Evolutionary conservation across 2,329 filamentous ascomycete genomes (phyloP), one percentile per base, ranked within the genome.

Genomic region (Sphaerostilbella broomeana): DNA sequence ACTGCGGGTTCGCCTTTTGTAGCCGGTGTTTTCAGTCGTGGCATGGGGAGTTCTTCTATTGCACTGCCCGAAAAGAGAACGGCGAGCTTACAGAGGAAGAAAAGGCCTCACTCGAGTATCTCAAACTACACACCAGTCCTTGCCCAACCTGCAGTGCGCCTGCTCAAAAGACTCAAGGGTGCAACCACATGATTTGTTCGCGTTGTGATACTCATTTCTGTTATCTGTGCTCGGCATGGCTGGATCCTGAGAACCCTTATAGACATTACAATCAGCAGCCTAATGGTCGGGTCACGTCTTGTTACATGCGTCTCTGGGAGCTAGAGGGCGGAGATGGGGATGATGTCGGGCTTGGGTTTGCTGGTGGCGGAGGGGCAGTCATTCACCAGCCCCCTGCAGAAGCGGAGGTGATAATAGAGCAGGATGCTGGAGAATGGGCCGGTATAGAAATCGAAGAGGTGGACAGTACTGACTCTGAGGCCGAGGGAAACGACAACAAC

Each of bases 121-220:
- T 98, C 51, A 71, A 77, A 34, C 64, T 78, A 46, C 81, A 95
- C 64, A 94, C 89, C 0, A 87, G 87, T 9, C 80, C 84, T 1
- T 98, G 92, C 56, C 89, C 92, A 9, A 90, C 87, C 4, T 98
- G 92, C 64, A 78, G 72, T 20, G 81, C 84, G 1, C 86, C 86
- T 0, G 83, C 82, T 16, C 86, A 95, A 58, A 98, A 98, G 69
- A 86, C 84, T 2, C 80, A 86, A 55, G 92, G 92, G 26, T 98
- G 92, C 70, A 95, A 95, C 61, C 89, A 95, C 62, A 97, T 97
- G 88, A 85, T 82, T 35, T 95, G 90, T 63, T 86, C 83, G 59
- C 81, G 86, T 47, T 98, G 92, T 67, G 73, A 82, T 36, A 84
- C 86, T 2, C 90, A 97, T 60, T 97, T 95, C 59, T 98, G 92